Conservation (phyloP, 2,329 filamentous ascomycete species). For the Microdochium bolleyi region DNA sequence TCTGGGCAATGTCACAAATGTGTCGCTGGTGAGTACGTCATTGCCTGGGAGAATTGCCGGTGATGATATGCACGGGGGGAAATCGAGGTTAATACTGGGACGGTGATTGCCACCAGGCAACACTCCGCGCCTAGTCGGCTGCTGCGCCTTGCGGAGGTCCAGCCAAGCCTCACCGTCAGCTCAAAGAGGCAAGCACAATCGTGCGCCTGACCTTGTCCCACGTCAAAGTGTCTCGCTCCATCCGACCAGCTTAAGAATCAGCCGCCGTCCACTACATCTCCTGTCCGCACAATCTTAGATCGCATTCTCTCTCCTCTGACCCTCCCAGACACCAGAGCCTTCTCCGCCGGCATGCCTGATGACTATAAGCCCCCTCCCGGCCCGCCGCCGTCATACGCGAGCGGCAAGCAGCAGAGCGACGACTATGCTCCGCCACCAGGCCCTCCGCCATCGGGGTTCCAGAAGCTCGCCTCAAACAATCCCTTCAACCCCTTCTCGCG, state of each 20-base stretch:
- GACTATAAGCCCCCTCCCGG: constrained; percentile 11
- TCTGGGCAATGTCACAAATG: too few relatives aligned
- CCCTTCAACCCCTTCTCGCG: constrained; percentile 9
- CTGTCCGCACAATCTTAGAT: not conserved
- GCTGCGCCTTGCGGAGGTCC: not conserved
- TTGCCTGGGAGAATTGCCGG: too few relatives aligned
- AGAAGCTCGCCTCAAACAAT: constrained; percentile 7
- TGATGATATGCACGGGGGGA: not conserved
- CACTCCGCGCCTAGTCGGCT: not conserved
- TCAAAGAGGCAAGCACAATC: not conserved
- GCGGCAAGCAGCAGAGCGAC: constrained; percentile 1
- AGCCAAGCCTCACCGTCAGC: not conserved
- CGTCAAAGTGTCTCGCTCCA: too few relatives aligned
- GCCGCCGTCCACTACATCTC: not conserved
- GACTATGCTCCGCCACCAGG: constrained; percentile 15
- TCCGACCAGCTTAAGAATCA: too few relatives aligned
- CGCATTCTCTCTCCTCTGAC: not conserved
- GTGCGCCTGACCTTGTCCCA: not conserved
- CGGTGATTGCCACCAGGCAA: too few relatives aligned
- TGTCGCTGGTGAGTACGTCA: too few relatives aligned
- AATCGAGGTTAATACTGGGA: not conserved
- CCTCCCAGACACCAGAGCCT: not conserved
- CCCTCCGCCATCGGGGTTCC: constrained; percentile 21
- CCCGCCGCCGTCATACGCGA: constrained; percentile 12
- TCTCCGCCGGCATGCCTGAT: constrained; percentile 4